phyloP scores from a whole-genome alignment of 352 stramenopile genomes.

The Halophytophthora batemanensis region DNA sequence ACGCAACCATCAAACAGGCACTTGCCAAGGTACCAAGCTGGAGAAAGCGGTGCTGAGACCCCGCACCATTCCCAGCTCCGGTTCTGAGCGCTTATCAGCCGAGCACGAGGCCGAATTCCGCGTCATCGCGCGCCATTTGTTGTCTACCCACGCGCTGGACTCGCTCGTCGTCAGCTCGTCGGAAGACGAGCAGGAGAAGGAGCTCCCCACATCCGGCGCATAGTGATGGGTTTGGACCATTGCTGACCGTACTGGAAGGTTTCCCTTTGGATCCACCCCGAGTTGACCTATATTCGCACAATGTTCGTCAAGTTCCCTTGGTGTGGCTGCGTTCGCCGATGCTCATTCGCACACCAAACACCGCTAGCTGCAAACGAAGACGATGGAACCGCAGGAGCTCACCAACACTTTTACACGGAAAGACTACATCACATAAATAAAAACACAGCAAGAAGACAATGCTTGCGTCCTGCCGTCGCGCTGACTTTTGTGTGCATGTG shows the following conservation, averaged over 20 bases:
- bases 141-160: slow-evolving; percentile 22
- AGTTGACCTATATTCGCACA: too few species aligned
- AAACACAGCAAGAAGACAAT: too few species aligned
- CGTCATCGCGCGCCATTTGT: slow-evolving; percentile 31
- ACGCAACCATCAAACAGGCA: not conserved
- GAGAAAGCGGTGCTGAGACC: not conserved
- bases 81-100: slow-evolving; percentile 7
- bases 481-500: too few species aligned
- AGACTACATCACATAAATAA: not conserved
- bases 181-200: slow-evolving; percentile 22
- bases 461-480: too few species aligned
- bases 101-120: slow-evolving; percentile 39
- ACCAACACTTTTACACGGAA: not conserved
- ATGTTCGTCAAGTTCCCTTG: too few species aligned
- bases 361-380: too few species aligned
- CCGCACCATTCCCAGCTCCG: not conserved
- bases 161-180: slow-evolving; percentile 29
- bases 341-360: too few species aligned
- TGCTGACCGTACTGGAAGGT: too few species aligned
- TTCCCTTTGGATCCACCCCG: too few species aligned
- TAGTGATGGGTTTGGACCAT: too few species aligned
- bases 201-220: not conserved
- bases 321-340: too few species aligned
- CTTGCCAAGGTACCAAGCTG: not conserved
- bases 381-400: too few species aligned